These are phyloP conservation scores for Candida yuanshanica DNA, from an alignment of 805 yeast species.

Conservation along the genomic window DNA sequence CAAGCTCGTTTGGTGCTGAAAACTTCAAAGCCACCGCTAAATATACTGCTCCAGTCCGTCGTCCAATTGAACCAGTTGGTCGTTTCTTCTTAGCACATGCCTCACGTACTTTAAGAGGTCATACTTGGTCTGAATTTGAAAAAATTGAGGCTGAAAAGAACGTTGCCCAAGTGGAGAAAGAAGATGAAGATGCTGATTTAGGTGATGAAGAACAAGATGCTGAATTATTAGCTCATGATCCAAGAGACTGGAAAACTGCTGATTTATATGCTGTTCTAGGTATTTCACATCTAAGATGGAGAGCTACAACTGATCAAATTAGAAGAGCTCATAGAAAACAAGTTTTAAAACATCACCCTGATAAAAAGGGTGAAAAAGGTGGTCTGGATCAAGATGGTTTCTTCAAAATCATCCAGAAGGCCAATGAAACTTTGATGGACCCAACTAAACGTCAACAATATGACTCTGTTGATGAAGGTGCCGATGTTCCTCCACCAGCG, in stretches of 20 bases:
- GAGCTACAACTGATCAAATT: constrained; percentile 87
- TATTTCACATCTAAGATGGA: constrained; percentile 82
- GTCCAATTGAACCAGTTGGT: constrained; percentile 95
- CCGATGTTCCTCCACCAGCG: constrained; percentile 78
- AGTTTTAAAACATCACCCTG: constrained; percentile 96
- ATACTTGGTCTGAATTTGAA: constrained; percentile 98
- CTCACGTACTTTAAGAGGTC: constrained; percentile 90
- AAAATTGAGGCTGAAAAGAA: constrained; percentile 87
- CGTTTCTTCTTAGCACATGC: constrained; percentile 95
- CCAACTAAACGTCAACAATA: constrained; percentile 84
- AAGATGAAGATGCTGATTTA: constrained; percentile 45
- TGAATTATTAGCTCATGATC: constrained; percentile 79
- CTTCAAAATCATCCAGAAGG: constrained; percentile 97
- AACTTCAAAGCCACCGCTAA: constrained; percentile 45
- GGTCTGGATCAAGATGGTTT: constrained; percentile 93
- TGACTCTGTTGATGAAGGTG: constrained; percentile 90
- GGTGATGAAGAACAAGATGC: constrained; percentile 70
- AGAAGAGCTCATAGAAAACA: constrained; percentile 96
- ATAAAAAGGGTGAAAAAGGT: constrained; percentile 83
- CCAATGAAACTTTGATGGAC: constrained; percentile 85
- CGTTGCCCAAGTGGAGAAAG: constrained; percentile 60
- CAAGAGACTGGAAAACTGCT: constrained; percentile 97
- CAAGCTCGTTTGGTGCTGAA: constrained; percentile 45
- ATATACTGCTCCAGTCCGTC: constrained; percentile 57
- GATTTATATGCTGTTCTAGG: constrained; percentile 97